Base-by-base conservation (phyloP, 1,284 basidiomycete species). In the Ganoderma resinaceum region DNA sequence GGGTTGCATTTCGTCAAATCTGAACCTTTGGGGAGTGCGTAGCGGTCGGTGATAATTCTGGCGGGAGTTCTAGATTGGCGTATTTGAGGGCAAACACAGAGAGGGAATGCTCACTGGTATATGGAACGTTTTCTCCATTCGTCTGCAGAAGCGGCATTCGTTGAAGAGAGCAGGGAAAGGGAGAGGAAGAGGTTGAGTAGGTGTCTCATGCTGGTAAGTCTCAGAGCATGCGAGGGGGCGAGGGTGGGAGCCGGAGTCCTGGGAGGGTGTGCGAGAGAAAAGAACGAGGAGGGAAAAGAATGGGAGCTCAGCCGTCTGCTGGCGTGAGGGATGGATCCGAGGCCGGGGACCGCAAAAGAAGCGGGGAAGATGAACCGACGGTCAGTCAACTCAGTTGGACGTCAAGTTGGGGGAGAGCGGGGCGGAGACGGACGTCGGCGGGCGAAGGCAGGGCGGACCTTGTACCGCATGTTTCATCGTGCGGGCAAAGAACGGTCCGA, bases 21-120 rank as follows among this genome's bases (percentile, higher is more conserved):
- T 0, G 86, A 82, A 49, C 86, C 86, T 0, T 84, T 78, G 7
- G 88, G 81, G 70, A 90, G 84, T 9, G 92, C 91, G 75, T 89
- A 95, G 38, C 93, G 91, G 79, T 95, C 93, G 2, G 90, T 91
- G 66, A 95, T 86, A 69, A 94, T 80, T 80, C 91, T 89, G 73
- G 20, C 11, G 12, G 37, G 29, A 16, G 29, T 9, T 18, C 37
- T 42, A n/a, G 26, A 35, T 64, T 18, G 65, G 26, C 58, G 29
- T 16, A 49, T 31, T 18, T 8, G 53, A 29, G 35, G 23, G 20
- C 18, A 9, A 40, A 55, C 65, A 14, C 68, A 42, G 42, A 67
- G 80, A 80, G 66, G 35, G 18, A 52, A 3, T 38, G 65, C 79
- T 58, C 61, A 82, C 82, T 83, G 82, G 76, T 83, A 83, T 38